These are phyloP conservation scores for Pholiota molesta DNA, from an alignment of 768 basidiomycete species.

Conservation along the genomic window DNA sequence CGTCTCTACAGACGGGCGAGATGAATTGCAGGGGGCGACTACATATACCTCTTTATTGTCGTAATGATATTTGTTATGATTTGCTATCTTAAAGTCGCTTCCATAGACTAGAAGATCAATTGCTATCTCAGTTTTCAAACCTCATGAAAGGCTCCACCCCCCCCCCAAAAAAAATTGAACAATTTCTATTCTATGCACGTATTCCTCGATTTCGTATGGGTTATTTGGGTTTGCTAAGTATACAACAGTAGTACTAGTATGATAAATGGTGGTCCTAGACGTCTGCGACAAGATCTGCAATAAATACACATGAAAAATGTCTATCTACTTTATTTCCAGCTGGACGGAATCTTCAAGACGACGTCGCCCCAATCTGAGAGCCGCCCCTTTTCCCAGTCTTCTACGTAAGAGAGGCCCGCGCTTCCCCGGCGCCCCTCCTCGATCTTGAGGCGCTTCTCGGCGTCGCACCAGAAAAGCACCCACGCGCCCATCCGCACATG, in stretches of 20 bases:
- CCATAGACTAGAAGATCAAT: neutral
- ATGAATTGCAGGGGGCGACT: neutral
- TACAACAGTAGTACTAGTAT: slow-evolving; percentile 15
- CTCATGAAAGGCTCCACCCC: neutral
- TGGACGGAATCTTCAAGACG: slow-evolving; percentile 73
- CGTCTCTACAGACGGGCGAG: neutral
- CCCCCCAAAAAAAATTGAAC: neutral
- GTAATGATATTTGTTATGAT: slow-evolving; percentile 10
- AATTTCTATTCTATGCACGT: neutral
- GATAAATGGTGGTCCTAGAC: slow-evolving; percentile 15
- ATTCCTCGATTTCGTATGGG: neutral
- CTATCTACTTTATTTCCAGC: slow-evolving; percentile 57
- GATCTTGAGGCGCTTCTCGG: slow-evolving; percentile 79
- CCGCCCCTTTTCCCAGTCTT: slow-evolving; percentile 76
- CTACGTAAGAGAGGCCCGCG: slow-evolving; percentile 70
- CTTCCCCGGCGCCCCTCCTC: slow-evolving; percentile 67
- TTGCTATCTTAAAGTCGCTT: neutral
- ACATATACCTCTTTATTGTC: slow-evolving; percentile 13
- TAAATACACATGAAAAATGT: slow-evolving; percentile 4
- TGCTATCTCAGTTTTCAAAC: slow-evolving; percentile 2
- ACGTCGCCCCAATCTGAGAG: slow-evolving; percentile 69
- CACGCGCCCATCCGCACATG: slow-evolving; percentile 85
- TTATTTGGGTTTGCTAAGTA: slow-evolving; percentile 11
- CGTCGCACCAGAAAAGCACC: slow-evolving; percentile 99
- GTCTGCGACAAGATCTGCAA: slow-evolving; percentile 8